These are phyloP conservation scores for Clavaria fumosa DNA, from an alignment of 768 basidiomycete species.

Conservation along the genomic window DNA sequence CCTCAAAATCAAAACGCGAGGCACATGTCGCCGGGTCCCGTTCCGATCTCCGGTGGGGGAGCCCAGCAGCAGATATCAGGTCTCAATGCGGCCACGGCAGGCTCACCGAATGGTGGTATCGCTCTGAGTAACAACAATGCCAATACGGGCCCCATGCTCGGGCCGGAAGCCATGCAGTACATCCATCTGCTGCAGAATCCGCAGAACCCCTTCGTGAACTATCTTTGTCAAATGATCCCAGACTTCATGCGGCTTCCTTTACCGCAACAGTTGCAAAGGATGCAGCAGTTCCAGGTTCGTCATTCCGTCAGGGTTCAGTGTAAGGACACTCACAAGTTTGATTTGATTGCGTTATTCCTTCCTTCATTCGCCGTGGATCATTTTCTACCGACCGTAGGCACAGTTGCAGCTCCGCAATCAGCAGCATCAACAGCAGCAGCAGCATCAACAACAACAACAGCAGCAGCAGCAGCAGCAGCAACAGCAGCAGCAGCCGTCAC, in stretches of 20 bases:
- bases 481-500: too few species aligned
- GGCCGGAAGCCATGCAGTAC: slow-evolving; percentile 27
- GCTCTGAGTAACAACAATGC: background rate
- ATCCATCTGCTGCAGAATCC: slow-evolving; percentile 38
- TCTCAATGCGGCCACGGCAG: too few species aligned
- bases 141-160: slow-evolving; percentile 10
- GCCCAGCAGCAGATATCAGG: too few species aligned
- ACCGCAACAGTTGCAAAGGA: slow-evolving; percentile 43
- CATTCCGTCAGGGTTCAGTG: too few species aligned
- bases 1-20: too few species aligned
- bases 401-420: background rate
- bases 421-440: slow-evolving; percentile 3
- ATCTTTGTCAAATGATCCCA: slow-evolving; percentile 35
- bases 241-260: slow-evolving; percentile 36
- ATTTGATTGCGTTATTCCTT: too few species aligned
- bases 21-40: too few species aligned
- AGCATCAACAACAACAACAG: slow-evolving; percentile 15
- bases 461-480: slow-evolving; percentile 15
- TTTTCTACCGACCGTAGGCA: too few species aligned
- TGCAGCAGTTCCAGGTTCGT: slow-evolving; percentile 37
- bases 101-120: too few species aligned
- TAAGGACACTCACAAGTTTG: too few species aligned
- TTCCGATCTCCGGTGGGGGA: too few species aligned
- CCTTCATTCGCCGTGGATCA: too few species aligned
- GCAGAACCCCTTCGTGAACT: slow-evolving; percentile 40